Evolutionary conservation across 371 early-diverging fungal species (phyloP).

Genomic region (Circinella umbellata): DNA sequence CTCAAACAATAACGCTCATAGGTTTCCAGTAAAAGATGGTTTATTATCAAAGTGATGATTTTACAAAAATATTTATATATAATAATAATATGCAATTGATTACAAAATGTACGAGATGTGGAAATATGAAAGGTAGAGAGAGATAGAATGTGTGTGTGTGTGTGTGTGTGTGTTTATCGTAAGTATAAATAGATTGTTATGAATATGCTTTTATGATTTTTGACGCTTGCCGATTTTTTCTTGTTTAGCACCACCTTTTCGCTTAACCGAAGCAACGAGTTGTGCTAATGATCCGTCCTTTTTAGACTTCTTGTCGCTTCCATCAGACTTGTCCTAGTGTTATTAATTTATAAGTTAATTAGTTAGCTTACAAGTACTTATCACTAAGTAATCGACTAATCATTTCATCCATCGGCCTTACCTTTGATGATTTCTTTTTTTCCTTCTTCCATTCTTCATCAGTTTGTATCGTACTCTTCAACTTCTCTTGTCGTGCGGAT

Average conservation of each 20-base stretch:
- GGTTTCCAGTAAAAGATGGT: no score
- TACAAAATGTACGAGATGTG: no score
- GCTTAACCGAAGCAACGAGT: conserved; percentile 63
- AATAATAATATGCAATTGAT: no score
- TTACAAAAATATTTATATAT: no score
- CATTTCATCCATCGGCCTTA: not conserved
- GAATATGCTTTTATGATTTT: conserved; percentile 29
- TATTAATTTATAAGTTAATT: no score
- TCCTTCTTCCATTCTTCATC: conserved; percentile 49
- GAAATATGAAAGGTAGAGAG: no score
- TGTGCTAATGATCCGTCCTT: conserved; percentile 50
- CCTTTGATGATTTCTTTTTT: conserved; percentile 7
- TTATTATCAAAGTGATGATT: no score
- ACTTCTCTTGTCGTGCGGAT: conserved; percentile 69
- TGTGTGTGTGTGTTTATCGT: not conserved
- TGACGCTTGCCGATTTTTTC: conserved; percentile 45
- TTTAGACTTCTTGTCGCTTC: conserved; percentile 11
- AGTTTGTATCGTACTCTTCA: conserved; percentile 24
- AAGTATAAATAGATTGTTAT: not conserved
- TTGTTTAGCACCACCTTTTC: conserved; percentile 57
- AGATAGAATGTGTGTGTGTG: not conserved
- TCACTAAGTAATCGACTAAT: not conserved
- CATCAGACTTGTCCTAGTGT: not conserved
- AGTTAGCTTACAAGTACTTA: no score
- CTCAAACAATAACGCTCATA: no score